Percentiles rank a stretch among this genome's conserved stretches.
Conservation (phyloP, 2,329 filamentous ascomycete species). For the Arthrinium phaeospermum region DNA sequence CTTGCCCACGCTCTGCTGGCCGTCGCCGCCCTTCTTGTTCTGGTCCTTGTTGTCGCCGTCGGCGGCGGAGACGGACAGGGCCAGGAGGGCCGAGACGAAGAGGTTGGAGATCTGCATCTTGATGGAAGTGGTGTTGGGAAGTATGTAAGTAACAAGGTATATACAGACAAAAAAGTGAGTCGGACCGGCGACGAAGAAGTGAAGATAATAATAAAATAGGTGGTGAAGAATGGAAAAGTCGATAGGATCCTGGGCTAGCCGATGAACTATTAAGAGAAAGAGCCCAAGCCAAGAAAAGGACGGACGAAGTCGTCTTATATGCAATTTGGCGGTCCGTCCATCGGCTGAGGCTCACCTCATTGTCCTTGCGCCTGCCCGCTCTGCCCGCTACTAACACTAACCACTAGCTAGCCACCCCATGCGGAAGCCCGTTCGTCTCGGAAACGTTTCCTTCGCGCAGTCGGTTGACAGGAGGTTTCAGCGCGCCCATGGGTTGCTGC, state of each 20-base stretch:
- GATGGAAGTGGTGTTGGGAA: not conserved
- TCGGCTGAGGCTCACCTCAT: conserved; percentile 11
- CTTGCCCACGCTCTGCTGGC: conserved; percentile 23
- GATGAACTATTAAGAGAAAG: not conserved
- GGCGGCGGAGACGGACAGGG: conserved; percentile 29
- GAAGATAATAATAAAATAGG: not conserved
- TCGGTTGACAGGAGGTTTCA: conserved; percentile 9
- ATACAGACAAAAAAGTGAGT: conserved; percentile 20
- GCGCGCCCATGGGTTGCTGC: not conserved
- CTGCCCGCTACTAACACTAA: not conserved
- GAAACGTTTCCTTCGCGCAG: not conserved
- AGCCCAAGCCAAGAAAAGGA: not conserved
- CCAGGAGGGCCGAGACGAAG: conserved; percentile 25
- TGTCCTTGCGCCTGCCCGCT: not conserved
- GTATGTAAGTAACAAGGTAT: not conserved
- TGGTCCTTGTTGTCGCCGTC: not conserved
- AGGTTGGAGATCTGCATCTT: conserved; percentile 29
- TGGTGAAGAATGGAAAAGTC: conserved; percentile 5
- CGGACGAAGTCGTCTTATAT: conserved; percentile 15
- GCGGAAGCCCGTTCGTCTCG: not conserved
- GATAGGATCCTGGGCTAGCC: conserved; percentile 1
- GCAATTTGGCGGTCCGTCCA: not conserved
- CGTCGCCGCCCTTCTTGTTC: conserved; percentile 28
- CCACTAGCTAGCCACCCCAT: not conserved
- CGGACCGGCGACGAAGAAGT: conserved; percentile 26